These are phyloP conservation scores for Ramularia endophylla DNA, from an alignment of 2,329 filamentous ascomycete species.

Conservation along the genomic window DNA sequence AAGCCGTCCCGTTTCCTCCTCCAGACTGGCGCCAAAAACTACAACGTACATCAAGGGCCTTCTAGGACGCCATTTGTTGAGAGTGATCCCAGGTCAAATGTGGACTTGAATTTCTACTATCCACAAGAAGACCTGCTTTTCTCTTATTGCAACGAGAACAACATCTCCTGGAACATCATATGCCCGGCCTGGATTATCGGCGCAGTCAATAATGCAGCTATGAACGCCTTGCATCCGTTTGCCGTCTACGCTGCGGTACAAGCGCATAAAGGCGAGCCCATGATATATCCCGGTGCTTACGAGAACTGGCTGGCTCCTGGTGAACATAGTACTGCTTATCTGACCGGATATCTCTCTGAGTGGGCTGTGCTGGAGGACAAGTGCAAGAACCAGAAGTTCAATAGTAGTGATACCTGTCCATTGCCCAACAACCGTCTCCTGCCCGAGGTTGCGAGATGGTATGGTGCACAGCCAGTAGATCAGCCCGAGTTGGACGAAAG, in stretches of 20 bases:
- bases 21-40: constrained; percentile 50
- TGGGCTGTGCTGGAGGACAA: constrained; percentile 43
- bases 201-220: constrained; percentile 44
- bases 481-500: constrained; percentile 23
- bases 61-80: constrained; percentile 41
- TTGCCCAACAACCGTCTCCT: constrained; percentile 47
- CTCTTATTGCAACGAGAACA: constrained; percentile 36
- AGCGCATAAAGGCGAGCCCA: constrained; percentile 35
- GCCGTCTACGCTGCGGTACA: constrained; percentile 47
- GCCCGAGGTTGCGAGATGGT: constrained; percentile 43
- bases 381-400: constrained; percentile 39
- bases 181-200: constrained; percentile 44
- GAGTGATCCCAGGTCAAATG: constrained; percentile 37
- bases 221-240: constrained; percentile 46
- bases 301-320: constrained; percentile 40
- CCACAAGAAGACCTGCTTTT: constrained; percentile 47
- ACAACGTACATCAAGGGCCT: constrained; percentile 45
- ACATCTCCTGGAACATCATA: constrained; percentile 41
- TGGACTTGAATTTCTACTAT: constrained; percentile 52
- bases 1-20: constrained; percentile 44
- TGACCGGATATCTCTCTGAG: constrained; percentile 47
- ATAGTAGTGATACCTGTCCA: constrained; percentile 40
- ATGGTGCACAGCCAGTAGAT: constrained; percentile 26
- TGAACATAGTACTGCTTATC: constrained; percentile 39
- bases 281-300: constrained; percentile 43